A percentile compares a stretch with the other conserved stretches of the same genome.
These are phyloP conservation scores for Nakazawaea ernobii DNA, from an alignment of 805 yeast species.

Conservation along the genomic window DNA sequence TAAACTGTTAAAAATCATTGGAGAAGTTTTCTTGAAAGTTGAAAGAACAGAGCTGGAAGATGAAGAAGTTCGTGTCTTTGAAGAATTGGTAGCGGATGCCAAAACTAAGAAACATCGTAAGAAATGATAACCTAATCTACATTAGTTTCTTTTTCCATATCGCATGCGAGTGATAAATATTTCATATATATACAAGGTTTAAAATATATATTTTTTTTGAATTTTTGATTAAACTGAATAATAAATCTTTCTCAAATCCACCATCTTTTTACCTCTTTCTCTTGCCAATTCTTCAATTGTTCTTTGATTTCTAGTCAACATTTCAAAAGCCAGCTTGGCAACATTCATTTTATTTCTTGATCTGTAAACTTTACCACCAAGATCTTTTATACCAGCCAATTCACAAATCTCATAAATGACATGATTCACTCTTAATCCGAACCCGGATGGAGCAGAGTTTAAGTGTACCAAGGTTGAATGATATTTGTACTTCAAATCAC, in stretches of 20 bases:
- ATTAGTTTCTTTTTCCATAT: too few relatives aligned
- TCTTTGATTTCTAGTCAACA: conserved; percentile 66
- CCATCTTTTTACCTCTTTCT: conserved; percentile 90
- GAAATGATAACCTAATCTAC: conserved; percentile 22
- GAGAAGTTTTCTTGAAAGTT: conserved; percentile 60
- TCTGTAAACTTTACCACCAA: conserved; percentile 86
- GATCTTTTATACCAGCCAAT: conserved; percentile 89
- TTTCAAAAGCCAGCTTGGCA: conserved; percentile 83
- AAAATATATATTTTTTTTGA: background rate
- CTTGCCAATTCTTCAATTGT: conserved; percentile 84
- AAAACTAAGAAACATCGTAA: conserved; percentile 52
- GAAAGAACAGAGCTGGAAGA: conserved; percentile 82
- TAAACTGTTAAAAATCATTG: conserved; percentile 67
- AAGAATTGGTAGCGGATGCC: conserved; percentile 88
- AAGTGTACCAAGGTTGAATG: conserved; percentile 82
- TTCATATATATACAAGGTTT: background rate
- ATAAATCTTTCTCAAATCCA: conserved; percentile 87
- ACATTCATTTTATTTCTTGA: conserved; percentile 95
- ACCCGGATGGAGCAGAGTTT: conserved; percentile 88
- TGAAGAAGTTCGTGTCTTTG: conserved; percentile 87
- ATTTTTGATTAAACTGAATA: conserved; percentile 38
- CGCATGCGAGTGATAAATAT: background rate
- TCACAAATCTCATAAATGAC: conserved; percentile 86
- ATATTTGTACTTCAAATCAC: conserved; percentile 73
- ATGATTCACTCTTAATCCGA: conserved; percentile 88